These are phyloP conservation scores for Hygrophoropsis aurantiaca DNA, from an alignment of 768 basidiomycete genomes.

Conservation along the genomic window DNA sequence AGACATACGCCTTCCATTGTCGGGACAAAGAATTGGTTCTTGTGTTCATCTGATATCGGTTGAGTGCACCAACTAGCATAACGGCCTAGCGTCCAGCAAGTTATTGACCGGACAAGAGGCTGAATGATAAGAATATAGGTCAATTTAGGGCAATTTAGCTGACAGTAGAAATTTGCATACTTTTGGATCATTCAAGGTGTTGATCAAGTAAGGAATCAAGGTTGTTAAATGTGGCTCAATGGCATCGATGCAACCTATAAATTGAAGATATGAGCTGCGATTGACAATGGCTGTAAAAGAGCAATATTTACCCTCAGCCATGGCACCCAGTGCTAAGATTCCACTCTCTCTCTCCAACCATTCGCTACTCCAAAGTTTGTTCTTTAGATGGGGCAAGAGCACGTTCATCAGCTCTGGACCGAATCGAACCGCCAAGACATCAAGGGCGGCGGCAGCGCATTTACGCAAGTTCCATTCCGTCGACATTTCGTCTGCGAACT, in stretches of 20 bases:
- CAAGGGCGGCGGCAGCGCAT: slow-evolving; percentile 95
- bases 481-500: slow-evolving; percentile 92
- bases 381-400: slow-evolving; percentile 85
- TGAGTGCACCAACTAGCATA: slow-evolving; percentile 98
- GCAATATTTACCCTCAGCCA: slow-evolving; percentile 83
- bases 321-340: slow-evolving; percentile 93
- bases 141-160: slow-evolving; percentile 6
- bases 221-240: slow-evolving; percentile 95
- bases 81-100: slow-evolving; percentile 98
- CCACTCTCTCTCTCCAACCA: slow-evolving; percentile 97
- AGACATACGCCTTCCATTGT: slow-evolving; percentile 93
- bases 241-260: slow-evolving; percentile 89
- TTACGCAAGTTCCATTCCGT: slow-evolving; percentile 99
- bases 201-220: slow-evolving; percentile 89
- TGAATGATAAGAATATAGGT: slow-evolving; percentile 33
- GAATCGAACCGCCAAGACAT: slow-evolving; percentile 94
- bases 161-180: slow-evolving; percentile 38
- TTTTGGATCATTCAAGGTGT: slow-evolving; percentile 88
- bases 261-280: background rate
- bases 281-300: background rate
- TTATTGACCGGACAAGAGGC: slow-evolving; percentile 97
- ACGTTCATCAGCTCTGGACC: slow-evolving; percentile 87
- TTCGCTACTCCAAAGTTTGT: slow-evolving; percentile 88
- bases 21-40: slow-evolving; percentile 88
- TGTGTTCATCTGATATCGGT: slow-evolving; percentile 81